phyloP scores from a whole-genome alignment of 345 rosid genomes.

The Turritis glabra region DNA sequence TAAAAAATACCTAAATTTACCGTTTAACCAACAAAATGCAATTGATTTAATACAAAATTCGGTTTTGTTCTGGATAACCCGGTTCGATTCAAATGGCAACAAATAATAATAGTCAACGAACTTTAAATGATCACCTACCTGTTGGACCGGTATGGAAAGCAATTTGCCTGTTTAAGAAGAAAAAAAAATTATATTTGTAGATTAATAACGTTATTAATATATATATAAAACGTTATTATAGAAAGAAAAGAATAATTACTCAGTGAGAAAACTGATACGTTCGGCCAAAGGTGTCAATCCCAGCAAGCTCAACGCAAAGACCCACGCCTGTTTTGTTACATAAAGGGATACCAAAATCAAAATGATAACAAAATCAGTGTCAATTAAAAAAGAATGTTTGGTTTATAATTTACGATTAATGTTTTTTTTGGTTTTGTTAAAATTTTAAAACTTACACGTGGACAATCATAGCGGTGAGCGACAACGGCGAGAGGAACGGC shows the following conservation, averaged over 20 bases:
- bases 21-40: no score
- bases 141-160: constrained; percentile 92
- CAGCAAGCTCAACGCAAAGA: constrained; percentile 76
- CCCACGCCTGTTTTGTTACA: constrained; percentile 52
- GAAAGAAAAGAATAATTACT: constrained; percentile 50
- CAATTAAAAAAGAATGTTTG: neutral
- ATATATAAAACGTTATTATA: neutral
- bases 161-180: constrained; percentile 61
- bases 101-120: neutral
- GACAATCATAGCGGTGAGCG: constrained; percentile 26
- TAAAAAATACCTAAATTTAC: neutral
- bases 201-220: neutral
- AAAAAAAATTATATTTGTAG: neutral
- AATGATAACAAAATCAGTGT: neutral
- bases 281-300: constrained; percentile 85
- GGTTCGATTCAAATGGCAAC: neutral
- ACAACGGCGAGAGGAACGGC: constrained; percentile 36
- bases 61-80: neutral
- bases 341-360: neutral
- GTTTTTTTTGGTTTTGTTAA: neutral
- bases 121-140: constrained; percentile 65
- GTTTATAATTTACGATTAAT: neutral
- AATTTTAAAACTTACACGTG: constrained; percentile 21
- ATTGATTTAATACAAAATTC: no score
- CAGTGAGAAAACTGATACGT: constrained; percentile 88